Evolutionary conservation across 148 eudicot genomes (phyloP), one percentile per base, ranked within the genome.

Genomic region (Nepenthes mirabilis): DNA sequence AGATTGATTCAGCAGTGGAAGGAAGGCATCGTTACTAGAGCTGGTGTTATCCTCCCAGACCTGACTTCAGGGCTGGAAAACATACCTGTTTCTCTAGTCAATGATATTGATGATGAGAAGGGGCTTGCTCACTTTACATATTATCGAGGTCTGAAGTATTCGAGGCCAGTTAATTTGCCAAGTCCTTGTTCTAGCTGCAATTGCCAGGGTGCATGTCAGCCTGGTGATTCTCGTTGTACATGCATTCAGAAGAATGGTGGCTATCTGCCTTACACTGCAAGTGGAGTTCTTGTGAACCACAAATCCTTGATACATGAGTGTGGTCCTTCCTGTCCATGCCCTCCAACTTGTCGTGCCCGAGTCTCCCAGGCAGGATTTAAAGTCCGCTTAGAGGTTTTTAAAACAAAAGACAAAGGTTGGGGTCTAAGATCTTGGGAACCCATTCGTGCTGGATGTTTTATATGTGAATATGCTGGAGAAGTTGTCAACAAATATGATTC

Each of bases 391-490:
- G 73, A 70, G 52, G 63, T 70, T 37, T 70, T 63, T 14, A 70
- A 70, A 53, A 70, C 73, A 3, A 43, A 36, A 10, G 47, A 58
- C 52, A 63, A 14, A 47, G 73, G 73, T 35, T 75, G 79, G 79
- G 79, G 75, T 1, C 63, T 75, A 2, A 37, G 73, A 56, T 75
- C 75, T 1, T 72, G 63, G 79, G 72, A 71, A 52, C 72, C 67
- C 4, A 71, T 75, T n/a, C 72, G 72, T n/a, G 59, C 70, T 1
- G 79, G 79, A 5, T 14, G 56, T 40, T 75, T 75, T 58, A 75
- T 75, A 10, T 75, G 79, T 58, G 79, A 75, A 67, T 75, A 65
- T 65, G 68, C 73, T 2, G 80, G 80, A 13, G 65, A 64, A 37
- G 60, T 58, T 33, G 11, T 68, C 3, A 65, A 68, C 7, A 56